A percentile compares a stretch with the other conserved stretches of the same genome.
Conservation (phyloP, 1,139 yeast species). For the Groenewaldozyma auringiensis region DNA sequence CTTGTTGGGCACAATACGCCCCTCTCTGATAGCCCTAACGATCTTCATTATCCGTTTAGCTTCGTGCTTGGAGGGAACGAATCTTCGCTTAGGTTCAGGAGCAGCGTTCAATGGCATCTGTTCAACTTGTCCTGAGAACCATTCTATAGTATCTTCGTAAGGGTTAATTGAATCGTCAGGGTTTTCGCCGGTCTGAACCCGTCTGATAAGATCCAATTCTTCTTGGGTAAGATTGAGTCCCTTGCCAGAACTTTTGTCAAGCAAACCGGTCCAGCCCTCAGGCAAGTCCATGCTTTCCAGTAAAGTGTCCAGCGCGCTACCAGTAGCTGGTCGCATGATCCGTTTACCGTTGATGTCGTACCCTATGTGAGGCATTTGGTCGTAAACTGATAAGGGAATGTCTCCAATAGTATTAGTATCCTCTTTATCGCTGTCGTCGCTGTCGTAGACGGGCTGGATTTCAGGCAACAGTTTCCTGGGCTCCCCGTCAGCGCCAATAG, state of each 20-base stretch:
- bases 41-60: constrained; percentile 95
- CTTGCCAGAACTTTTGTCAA: constrained; percentile 87
- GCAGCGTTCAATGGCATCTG: constrained; percentile 88
- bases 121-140: constrained; percentile 84
- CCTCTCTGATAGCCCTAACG: constrained; percentile 93
- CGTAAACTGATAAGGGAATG: constrained; percentile 87
- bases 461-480: constrained; percentile 76
- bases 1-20: constrained; percentile 71
- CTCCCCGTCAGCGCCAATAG: constrained; percentile 62
- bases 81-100: constrained; percentile 96
- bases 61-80: constrained; percentile 93
- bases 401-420: constrained; percentile 86
- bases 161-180: constrained; percentile 79
- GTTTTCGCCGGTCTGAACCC: constrained; percentile 76
- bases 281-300: constrained; percentile 89
- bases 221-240: constrained; percentile 78
- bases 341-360: constrained; percentile 96
- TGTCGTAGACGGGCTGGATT: constrained; percentile 84
- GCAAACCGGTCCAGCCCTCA: constrained; percentile 96
- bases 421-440: constrained; percentile 87
- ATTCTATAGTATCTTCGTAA: constrained; percentile 88
- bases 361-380: constrained; percentile 95
- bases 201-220: constrained; percentile 80
- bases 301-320: constrained; percentile 84
- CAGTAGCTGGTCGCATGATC: constrained; percentile 97